Conservation (phyloP, 2,329 filamentous ascomycete species). For the Pestalotiopsis sp. region DNA sequence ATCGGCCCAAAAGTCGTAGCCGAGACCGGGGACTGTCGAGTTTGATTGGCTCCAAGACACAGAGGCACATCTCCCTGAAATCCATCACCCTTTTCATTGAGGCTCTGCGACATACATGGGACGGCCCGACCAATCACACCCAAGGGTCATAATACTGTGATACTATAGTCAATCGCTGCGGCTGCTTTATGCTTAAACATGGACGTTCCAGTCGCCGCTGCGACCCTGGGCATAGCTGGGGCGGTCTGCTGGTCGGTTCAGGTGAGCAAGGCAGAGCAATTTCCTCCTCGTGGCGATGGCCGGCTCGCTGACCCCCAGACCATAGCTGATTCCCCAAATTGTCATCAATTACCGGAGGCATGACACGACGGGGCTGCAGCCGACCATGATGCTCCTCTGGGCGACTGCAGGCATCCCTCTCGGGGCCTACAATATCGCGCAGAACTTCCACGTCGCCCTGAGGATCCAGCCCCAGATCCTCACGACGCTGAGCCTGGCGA, state of each 20-base stretch:
- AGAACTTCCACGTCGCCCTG: conserved; percentile 44
- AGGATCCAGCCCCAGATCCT: conserved; percentile 47
- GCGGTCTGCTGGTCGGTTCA: conserved; percentile 67
- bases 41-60: not conserved
- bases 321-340: conserved; percentile 69
- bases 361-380: conserved; percentile 66
- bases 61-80: not conserved
- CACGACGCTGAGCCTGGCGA: conserved; percentile 43
- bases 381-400: conserved; percentile 70
- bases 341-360: conserved; percentile 69
- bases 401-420: conserved; percentile 19
- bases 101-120: not conserved
- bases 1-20: not conserved
- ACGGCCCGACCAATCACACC: not conserved
- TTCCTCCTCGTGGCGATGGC: not conserved
- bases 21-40: not conserved
- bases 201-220: conserved; percentile 2
- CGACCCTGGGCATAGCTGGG: not conserved
- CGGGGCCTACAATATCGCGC: conserved; percentile 45
- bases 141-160: not conserved
- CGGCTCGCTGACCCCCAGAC: no score
- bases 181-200: conserved; percentile 1
- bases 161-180: not conserved
- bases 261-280: conserved; percentile 36
- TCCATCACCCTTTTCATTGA: not conserved